phyloP scores from a whole-genome alignment of 306 rosid species.

The Adenanthera pavonina region DNA sequence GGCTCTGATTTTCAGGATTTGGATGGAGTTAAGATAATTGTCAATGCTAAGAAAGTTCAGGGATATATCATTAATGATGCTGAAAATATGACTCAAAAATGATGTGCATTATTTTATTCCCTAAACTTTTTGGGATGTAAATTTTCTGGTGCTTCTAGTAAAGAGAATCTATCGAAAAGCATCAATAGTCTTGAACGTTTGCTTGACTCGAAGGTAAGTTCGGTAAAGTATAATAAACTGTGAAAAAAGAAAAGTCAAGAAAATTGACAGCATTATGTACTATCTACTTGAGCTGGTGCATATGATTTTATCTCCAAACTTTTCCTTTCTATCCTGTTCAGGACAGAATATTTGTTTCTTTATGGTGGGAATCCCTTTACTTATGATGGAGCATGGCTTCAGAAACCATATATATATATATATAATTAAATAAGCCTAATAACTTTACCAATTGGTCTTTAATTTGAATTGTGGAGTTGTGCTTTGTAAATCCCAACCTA shows the following conservation, averaged over 20 bases:
- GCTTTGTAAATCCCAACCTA: neutral
- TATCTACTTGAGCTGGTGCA: neutral
- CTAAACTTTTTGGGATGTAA: slow-evolving; percentile 32
- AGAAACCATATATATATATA: slow-evolving; percentile 1
- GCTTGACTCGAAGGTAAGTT: slow-evolving; percentile 88
- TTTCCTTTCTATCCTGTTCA: slow-evolving; percentile 12
- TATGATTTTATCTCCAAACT: slow-evolving; percentile 15
- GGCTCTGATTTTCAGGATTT: neutral
- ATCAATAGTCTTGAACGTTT: slow-evolving; percentile 88
- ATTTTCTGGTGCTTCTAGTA: slow-evolving; percentile 74
- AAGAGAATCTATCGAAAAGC: slow-evolving; percentile 69
- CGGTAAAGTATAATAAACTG: slow-evolving; percentile 22
- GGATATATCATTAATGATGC: neutral
- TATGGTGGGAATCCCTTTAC: neutral
- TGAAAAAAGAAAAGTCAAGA: neutral
- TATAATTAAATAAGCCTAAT: slow-evolving; percentile 2
- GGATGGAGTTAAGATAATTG: neutral
- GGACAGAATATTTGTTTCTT: slow-evolving; percentile 22
- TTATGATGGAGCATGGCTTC: neutral
- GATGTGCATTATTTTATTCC: slow-evolving; percentile 14
- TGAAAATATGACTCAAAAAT: slow-evolving; percentile 18
- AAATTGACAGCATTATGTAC: slow-evolving; percentile 21
- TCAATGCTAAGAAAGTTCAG: neutral
- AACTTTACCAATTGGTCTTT: slow-evolving; percentile 13
- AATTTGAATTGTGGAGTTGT: slow-evolving; percentile 20